Evolutionary conservation across 2,329 filamentous ascomycete genomes (phyloP), one percentile per base, ranked within the genome.

Genomic region (Orbilia ellipsospora): DNA sequence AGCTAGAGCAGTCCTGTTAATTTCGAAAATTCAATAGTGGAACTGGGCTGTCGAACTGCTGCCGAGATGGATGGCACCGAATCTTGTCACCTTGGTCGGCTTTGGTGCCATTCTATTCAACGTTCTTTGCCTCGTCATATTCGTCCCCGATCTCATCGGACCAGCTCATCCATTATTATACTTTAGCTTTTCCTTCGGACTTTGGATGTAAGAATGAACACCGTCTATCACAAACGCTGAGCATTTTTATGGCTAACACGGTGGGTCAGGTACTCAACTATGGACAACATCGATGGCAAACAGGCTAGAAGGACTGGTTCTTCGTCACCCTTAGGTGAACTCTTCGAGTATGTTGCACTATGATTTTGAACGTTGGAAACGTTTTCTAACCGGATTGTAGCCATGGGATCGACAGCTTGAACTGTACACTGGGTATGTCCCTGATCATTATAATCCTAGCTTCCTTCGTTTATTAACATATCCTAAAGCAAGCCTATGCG

Each of bases 231-330:
- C 20, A 50, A n/a, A 48, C 7, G 44, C 54, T 44, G 7, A 12
- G 36, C 20, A 4, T 54, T 12, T 23, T 15, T 13, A 6, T 51
- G 36, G 10, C 2, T 55, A 40, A 48, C 48, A 31, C 57, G 20
- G 12, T 16, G 61, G 12, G 20, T 48, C 78, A 86, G 86, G 73
- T 90, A 98, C 84, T 96, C 95, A 79, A 99, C 95, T 13, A 94
- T 99, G 90, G 95, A 99, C 85, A 99, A 99, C 82, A 91, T 98
- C 78, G 95, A 99, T 83, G 95, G 95, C 79, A 99, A 99, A 84
- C 95, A 99, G 85, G 95, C 95, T 70, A 88, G 95, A 78, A 88
- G 95, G 80, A 99, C 95, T 2, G 94, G 94, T 63, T 97, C 94
- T 2, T 98, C 94, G 31, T 97, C 93, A 82, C 93, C 93, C 0